Base-by-base conservation (phyloP, 1,139 yeast genomes). In the Suzukiozyma palmioleophila region DNA sequence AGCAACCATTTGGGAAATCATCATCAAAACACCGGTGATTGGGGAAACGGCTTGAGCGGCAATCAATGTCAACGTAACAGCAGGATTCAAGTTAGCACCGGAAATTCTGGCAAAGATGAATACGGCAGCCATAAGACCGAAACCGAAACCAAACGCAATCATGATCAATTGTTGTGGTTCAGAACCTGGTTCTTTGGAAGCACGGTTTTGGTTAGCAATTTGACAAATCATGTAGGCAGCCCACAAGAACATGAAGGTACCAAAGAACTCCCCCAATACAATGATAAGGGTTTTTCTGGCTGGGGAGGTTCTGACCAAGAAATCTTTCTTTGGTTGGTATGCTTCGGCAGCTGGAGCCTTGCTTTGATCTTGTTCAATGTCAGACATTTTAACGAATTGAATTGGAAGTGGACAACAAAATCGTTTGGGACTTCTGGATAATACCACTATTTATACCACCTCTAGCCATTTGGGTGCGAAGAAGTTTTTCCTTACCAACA, bases 61-160 rank as follows among this genome's bases (percentile, higher is more conserved):
- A 15, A 80, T 74, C 56, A 87, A 69, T 28, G 92, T 69, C 39
- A 86, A 68, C 28, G 95, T 82, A 36, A 88, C 96, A 37, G 95
- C 90, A 9, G 96, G 96, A 68, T 88, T 88, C 59, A 87, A 75
- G 64, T 86, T 86, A 67, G 95, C 96, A 56, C 96, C 96, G 38
- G 94, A 84, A 46, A 87, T 76, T 62, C 90, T 79, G 66, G 76
- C 84, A 54, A 86, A 82, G 57, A 82, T 69, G 58, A 83, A 81
- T 38, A 85, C 86, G 47, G 78, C 77, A 53, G 83, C 80, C 79
- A 84, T 78, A 43, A 88, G 88, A 50, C 89, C 82, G 55, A 86
- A 84, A 45, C 96, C 96, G 64, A 88, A 88, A 52, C 96, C 96
- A 41, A 84, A 75, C 3, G 95, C 69, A 54, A 88, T 88, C 89